phyloP scores from a whole-genome alignment of 441 rosid species.

The Erysimum cheiri region DNA sequence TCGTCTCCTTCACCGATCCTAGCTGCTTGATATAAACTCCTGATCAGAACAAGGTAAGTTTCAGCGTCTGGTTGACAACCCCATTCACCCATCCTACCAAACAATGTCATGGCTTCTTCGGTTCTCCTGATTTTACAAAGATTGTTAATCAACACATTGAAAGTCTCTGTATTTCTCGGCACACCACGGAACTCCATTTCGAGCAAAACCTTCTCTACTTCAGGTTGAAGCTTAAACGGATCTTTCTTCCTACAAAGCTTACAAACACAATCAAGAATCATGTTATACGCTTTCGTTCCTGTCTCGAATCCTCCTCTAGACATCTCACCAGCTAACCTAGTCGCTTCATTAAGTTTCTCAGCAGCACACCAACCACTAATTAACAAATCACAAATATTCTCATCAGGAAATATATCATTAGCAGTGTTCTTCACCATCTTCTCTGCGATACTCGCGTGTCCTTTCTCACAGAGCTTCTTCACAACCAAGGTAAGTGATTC shows the following conservation, averaged over 20 bases:
- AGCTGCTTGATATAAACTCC: slow-evolving; percentile 88
- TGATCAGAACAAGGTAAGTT: slow-evolving; percentile 66
- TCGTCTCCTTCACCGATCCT: slow-evolving; percentile 92
- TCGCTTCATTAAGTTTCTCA: slow-evolving; percentile 85
- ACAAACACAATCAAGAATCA: slow-evolving; percentile 85
- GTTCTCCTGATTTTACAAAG: slow-evolving; percentile 86
- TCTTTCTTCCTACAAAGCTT: slow-evolving; percentile 88
- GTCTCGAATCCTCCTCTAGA: slow-evolving; percentile 94
- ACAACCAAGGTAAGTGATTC: slow-evolving; percentile 65
- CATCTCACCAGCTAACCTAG: slow-evolving; percentile 89
- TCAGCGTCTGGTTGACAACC: slow-evolving; percentile 75
- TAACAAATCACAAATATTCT: slow-evolving; percentile 77
- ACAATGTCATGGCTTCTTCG: slow-evolving; percentile 79
- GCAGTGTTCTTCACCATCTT: slow-evolving; percentile 82
- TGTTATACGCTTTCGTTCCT: slow-evolving; percentile 67
- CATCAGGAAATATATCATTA: slow-evolving; percentile 88
- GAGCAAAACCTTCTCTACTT: slow-evolving; percentile 76
- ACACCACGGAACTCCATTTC: slow-evolving; percentile 91
- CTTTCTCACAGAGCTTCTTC: slow-evolving; percentile 71
- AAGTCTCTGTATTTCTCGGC: slow-evolving; percentile 83
- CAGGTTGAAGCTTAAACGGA: slow-evolving; percentile 64
- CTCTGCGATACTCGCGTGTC: slow-evolving; percentile 77
- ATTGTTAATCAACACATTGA: slow-evolving; percentile 74
- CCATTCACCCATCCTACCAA: slow-evolving; percentile 83
- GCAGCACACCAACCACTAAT: slow-evolving; percentile 90